A percentile compares a stretch with the other conserved stretches of the same genome.
These are phyloP conservation scores for Chalciporus sp. DNA, from an alignment of 1,284 basidiomycete genomes.

Conservation along the genomic window DNA sequence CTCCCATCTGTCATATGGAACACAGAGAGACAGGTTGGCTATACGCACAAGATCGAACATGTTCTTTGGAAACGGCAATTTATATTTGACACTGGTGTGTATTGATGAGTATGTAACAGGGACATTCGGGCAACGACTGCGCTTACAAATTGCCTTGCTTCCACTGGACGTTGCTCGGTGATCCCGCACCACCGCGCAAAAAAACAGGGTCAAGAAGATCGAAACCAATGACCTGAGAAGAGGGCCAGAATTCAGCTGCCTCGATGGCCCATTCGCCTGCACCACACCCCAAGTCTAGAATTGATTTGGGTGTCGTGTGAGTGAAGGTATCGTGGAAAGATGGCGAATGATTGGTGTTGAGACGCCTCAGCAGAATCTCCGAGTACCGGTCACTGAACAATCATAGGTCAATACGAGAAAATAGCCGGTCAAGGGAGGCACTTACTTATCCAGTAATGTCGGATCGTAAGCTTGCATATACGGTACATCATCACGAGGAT, in stretches of 20 bases:
- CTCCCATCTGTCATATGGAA: conserved; percentile 62
- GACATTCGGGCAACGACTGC: background rate
- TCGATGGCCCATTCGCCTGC: conserved; percentile 63
- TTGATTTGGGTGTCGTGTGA: conserved; percentile 51
- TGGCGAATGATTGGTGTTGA: conserved; percentile 52
- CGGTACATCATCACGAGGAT: conserved; percentile 47
- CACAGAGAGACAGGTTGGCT: conserved; percentile 61
- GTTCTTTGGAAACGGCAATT: conserved; percentile 59
- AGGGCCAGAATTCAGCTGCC: conserved; percentile 61
- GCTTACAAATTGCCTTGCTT: conserved; percentile 68
- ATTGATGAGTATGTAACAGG: conserved; percentile 12
- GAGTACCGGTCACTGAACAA: conserved; percentile 56
- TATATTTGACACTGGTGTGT: conserved; percentile 49
- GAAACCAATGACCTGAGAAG: conserved; percentile 58
- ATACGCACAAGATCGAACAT: conserved; percentile 73
- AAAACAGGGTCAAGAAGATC: conserved; percentile 60
- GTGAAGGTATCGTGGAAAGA: conserved; percentile 56
- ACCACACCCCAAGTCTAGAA: conserved; percentile 75
- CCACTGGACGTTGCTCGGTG: conserved; percentile 54
- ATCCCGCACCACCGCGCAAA: conserved; percentile 30
- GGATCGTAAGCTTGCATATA: conserved; percentile 69
- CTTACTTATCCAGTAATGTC: conserved; percentile 60
- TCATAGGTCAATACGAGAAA: conserved; percentile 14
- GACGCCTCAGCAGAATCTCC: conserved; percentile 51
- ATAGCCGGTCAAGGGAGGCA: conserved; percentile 11